phyloP scores from a whole-genome alignment of 2,329 filamentous ascomycete species.

The Pseudocercospora fijiensis region DNA sequence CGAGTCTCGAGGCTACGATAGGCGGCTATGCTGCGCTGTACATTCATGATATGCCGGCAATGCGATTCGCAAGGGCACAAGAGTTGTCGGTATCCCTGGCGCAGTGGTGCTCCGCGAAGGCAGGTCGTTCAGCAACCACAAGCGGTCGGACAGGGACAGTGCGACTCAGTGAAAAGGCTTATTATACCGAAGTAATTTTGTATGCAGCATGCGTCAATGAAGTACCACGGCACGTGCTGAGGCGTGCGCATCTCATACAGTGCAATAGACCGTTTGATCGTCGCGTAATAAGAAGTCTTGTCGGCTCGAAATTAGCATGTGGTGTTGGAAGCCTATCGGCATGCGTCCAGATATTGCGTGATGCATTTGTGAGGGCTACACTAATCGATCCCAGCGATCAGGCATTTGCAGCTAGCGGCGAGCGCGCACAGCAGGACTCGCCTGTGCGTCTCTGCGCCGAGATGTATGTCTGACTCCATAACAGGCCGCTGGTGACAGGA shows the following conservation, averaged over 20 bases:
- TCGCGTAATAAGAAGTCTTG: slow-evolving; percentile 2
- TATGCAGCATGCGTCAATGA: slow-evolving; percentile 5
- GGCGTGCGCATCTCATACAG: not conserved
- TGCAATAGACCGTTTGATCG: slow-evolving; percentile 12
- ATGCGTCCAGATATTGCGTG: slow-evolving; percentile 11
- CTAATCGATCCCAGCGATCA: slow-evolving; percentile 7
- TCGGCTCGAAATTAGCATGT: slow-evolving; percentile 13
- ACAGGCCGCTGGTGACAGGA: not conserved
- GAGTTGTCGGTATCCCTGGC: not conserved
- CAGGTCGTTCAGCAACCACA: slow-evolving; percentile 2
- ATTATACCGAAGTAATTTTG: not conserved
- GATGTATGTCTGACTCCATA: slow-evolving; percentile 8
- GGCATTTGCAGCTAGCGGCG: not conserved
- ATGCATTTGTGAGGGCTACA: slow-evolving; percentile 7
- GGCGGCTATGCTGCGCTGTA: not conserved
- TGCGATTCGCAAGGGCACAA: slow-evolving; percentile 1
- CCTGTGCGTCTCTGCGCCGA: not conserved
- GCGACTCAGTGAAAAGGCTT: not conserved
- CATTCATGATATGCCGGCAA: slow-evolving; percentile 4
- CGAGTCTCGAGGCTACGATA: not conserved
- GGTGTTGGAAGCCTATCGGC: slow-evolving; percentile 17
- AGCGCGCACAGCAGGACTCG: slow-evolving; percentile 5
- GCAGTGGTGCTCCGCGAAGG: not conserved
- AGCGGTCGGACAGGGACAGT: not conserved
- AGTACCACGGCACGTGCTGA: slow-evolving; percentile 16